A percentile compares a stretch with the other conserved stretches of the same genome.
These are phyloP conservation scores for Coelastrella sp. DNA, from an alignment of 139 green algal species.

Conservation along the genomic window DNA sequence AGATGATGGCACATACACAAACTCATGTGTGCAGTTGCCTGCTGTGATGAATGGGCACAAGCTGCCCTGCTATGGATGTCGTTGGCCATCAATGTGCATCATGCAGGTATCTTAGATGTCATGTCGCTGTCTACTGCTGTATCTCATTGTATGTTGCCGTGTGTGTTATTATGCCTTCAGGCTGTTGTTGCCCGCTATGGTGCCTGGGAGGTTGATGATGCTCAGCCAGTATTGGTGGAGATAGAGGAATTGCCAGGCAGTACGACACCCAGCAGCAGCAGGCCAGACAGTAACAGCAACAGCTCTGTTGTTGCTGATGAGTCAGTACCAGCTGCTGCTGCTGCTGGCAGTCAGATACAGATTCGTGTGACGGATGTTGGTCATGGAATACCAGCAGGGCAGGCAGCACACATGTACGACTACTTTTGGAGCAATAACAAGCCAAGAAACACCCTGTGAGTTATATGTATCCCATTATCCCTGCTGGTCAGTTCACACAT, in stretches of 20 bases:
- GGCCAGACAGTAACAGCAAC: not conserved
- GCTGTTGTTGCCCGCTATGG: conserved; percentile 41
- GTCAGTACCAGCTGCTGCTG: not conserved
- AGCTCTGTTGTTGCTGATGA: too few relatives aligned
- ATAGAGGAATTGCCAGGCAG: conserved; percentile 19
- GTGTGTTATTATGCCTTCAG: not conserved
- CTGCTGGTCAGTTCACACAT: too few relatives aligned
- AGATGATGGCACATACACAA: too few relatives aligned
- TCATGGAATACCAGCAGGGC: conserved; percentile 28
- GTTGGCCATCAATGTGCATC: too few relatives aligned
- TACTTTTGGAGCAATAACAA: conserved; percentile 34
- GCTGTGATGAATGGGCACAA: too few relatives aligned
- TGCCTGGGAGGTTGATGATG: conserved; percentile 60
- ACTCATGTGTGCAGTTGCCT: too few relatives aligned
- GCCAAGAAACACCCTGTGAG: conserved; percentile 10
- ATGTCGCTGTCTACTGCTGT: not conserved
- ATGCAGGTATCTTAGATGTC: too few relatives aligned
- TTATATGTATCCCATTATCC: too few relatives aligned
- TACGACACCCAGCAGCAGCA: conserved; percentile 6
- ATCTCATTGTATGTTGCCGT: not conserved
- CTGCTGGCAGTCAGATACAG: conserved; percentile 13
- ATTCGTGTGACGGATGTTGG: conserved; percentile 36
- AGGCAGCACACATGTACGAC: conserved; percentile 33
- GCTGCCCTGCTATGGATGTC: too few relatives aligned
- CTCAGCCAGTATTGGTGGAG: conserved; percentile 44